phyloP scores from a whole-genome alignment of 768 basidiomycete genomes.

The Boletellus sp. region DNA sequence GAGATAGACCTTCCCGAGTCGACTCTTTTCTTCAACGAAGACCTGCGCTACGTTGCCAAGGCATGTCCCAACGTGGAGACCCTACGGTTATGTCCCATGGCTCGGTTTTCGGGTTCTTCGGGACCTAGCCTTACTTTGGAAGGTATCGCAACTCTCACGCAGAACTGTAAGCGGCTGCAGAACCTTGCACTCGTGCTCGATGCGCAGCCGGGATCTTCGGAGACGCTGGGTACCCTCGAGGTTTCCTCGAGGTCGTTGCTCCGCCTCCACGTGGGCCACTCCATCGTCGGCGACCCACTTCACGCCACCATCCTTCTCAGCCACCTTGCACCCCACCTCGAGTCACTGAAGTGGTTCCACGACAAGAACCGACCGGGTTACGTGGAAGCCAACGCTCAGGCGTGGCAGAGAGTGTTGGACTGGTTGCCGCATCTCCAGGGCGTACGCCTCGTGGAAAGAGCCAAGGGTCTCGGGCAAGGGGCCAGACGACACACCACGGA shows the following conservation, averaged over 20 bases:
- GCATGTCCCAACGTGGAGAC: conserved; percentile 68
- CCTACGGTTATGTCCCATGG: conserved; percentile 63
- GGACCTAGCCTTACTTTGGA: conserved; percentile 61
- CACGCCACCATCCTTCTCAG: conserved; percentile 69
- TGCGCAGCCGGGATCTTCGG: conserved; percentile 44
- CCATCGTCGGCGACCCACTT: conserved; percentile 66
- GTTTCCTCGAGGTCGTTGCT: conserved; percentile 63
- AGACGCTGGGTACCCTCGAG: conserved; percentile 43
- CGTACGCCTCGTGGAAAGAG: conserved; percentile 60
- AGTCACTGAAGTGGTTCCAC: conserved; percentile 71
- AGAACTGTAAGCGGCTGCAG: conserved; percentile 57
- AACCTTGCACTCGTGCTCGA: conserved; percentile 65
- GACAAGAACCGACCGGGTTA: conserved; percentile 72
- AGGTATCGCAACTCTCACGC: conserved; percentile 55
- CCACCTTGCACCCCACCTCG: conserved; percentile 70
- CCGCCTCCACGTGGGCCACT: conserved; percentile 74
- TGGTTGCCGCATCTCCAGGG: conserved; percentile 70
- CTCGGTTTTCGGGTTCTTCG: conserved; percentile 54
- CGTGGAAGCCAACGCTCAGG: conserved; percentile 60
- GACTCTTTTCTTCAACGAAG: conserved; percentile 56
- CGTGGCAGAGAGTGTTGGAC: conserved; percentile 68
- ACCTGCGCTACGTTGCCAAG: conserved; percentile 54
- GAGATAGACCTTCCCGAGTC: conserved; percentile 81
- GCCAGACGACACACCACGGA: conserved; percentile 28
- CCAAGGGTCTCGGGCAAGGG: conserved; percentile 33